Evolutionary conservation across 2,329 filamentous ascomycete genomes (phyloP).

Genomic region (Atkinsonella hypoxylon): DNA sequence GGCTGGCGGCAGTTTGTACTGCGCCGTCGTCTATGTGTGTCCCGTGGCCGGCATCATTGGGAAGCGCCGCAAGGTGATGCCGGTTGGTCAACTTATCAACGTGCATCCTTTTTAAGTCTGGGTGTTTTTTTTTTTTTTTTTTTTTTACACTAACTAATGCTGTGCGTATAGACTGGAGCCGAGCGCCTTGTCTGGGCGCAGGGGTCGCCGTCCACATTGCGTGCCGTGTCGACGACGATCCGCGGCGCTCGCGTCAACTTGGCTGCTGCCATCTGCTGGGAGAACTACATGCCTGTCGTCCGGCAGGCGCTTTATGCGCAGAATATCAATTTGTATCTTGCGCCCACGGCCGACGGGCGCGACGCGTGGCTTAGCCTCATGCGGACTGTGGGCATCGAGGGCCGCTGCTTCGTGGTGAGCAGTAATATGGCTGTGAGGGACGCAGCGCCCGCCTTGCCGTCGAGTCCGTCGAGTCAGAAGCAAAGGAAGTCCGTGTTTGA

Average conservation of each 20-base stretch:
- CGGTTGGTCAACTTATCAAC: constrained; percentile 52
- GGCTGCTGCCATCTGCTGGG: constrained; percentile 87
- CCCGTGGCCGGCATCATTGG: constrained; percentile 61
- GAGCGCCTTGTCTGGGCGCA: constrained; percentile 86
- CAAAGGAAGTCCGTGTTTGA: constrained; percentile 33
- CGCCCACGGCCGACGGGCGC: constrained; percentile 76
- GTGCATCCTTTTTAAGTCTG: too few species aligned
- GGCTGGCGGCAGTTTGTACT: constrained; percentile 74
- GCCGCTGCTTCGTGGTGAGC: constrained; percentile 73
- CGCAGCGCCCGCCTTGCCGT: constrained; percentile 13
- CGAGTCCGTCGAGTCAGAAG: constrained; percentile 12
- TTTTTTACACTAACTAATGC: too few species aligned
- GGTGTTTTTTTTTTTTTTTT: too few species aligned
- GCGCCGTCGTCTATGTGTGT: constrained; percentile 70
- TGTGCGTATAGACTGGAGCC: constrained; percentile 49
- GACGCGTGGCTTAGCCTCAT: constrained; percentile 77
- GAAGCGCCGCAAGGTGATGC: constrained; percentile 88
- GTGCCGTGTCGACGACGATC: constrained; percentile 68
- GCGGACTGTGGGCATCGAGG: constrained; percentile 70
- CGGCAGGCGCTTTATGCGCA: constrained; percentile 76
- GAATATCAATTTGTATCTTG: constrained; percentile 84
- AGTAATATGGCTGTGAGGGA: constrained; percentile 64
- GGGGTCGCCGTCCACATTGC: constrained; percentile 65
- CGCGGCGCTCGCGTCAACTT: constrained; percentile 69
- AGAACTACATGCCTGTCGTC: constrained; percentile 89